phyloP scores from a whole-genome alignment of 768 basidiomycete genomes.

The Mycena maculata region DNA sequence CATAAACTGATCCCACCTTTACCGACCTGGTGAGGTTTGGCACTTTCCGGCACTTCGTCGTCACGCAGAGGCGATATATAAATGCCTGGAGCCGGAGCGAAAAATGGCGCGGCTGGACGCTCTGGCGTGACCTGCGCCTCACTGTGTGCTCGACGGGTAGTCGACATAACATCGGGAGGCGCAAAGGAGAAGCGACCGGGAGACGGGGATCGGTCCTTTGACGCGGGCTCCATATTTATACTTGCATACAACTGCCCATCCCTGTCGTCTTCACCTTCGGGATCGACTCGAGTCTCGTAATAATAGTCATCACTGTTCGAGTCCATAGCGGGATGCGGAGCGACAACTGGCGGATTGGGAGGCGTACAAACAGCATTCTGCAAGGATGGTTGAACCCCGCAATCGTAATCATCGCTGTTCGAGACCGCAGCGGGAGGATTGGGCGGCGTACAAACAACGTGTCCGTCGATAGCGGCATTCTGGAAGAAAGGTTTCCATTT shows the following conservation, averaged over 20 bases:
- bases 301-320: constrained; percentile 28
- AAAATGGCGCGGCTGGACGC: constrained; percentile 35
- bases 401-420: constrained; percentile 28
- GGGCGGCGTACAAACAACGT: constrained; percentile 1
- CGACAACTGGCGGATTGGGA: background rate
- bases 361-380: background rate
- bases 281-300: constrained; percentile 27
- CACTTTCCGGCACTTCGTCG: constrained; percentile 7
- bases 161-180: constrained; percentile 28
- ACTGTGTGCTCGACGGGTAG: background rate
- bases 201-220: constrained; percentile 31
- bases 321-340: background rate
- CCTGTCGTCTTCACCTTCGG: constrained; percentile 31
- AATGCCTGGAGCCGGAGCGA: constrained; percentile 52
- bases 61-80: constrained; percentile 49
- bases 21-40: background rate
- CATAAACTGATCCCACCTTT: background rate
- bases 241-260: constrained; percentile 23
- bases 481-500: constrained; percentile 66
- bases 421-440: constrained; percentile 1
- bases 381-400: constrained; percentile 26
- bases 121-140: constrained; percentile 20
- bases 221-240: constrained; percentile 14
- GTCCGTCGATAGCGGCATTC: constrained; percentile 37
- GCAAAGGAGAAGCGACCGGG: constrained; percentile 45